Base-by-base conservation (phyloP, 306 rosid genomes). In the Adenanthera pavonina region DNA sequence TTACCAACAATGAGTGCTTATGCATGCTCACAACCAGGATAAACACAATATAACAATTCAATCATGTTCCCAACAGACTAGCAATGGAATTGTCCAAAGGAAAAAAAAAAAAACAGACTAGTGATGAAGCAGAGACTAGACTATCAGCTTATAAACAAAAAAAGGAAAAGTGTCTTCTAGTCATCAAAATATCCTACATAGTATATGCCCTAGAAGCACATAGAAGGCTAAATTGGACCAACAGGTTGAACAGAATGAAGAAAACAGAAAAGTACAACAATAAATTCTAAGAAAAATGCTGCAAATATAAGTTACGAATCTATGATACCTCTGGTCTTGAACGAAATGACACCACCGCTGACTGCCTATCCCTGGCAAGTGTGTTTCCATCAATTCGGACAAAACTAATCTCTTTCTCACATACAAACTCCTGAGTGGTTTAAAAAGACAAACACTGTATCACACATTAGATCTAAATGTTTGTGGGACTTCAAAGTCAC, bases 321-420 rank as follows among this genome's bases (percentile, higher is more conserved):
- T 19, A 43, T 13, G 68, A 84, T 85, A 83, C 98, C 97, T 93
- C 91, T 0, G 89, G 67, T 82, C 94, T 90, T 67, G 94, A 81
- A 72, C 85, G 92, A 88, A 95, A 93, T 52, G 92, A 86, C 72
- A 76, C 80, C 19, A 95, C 97, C 62, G 97, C 97, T 11, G 87
- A 85, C 82, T 93, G 97, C 84, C 97, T 89, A 68, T 95, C 99
- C 87, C 88, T 89, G 33, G 97, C 89, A 86, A 89, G 97, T 69
- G 99, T 95, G 59, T 30, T 88, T 85, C 99, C 99, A 86, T 95
- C 99, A 81, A 95, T 95, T 76, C 99, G 94, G 73, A 95, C 90
- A 87, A 90, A 95, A 64, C 77, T 54, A 54, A 93, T 90, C 76
- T 92, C 94, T 86, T 91, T 95, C 84, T 90, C 93, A 48, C 95